Evolutionary conservation across 805 yeast genomes (phyloP).

Genomic region (Vanderwaltozyma tropicalis): DNA sequence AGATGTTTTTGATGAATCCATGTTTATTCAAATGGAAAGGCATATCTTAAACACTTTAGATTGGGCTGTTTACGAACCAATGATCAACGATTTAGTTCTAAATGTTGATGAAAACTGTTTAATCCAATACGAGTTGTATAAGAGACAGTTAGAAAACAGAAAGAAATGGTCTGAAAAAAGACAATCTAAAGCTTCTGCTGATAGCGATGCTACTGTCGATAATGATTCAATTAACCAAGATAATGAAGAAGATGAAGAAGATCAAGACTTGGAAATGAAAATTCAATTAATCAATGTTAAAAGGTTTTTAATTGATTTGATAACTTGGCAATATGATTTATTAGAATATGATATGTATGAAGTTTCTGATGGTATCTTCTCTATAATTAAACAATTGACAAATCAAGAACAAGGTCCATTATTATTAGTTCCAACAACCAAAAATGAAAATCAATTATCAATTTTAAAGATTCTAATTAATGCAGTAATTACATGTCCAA

Average conservation of each 20-base stretch:
- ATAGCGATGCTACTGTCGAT: conserved; percentile 13
- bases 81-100: conserved; percentile 38
- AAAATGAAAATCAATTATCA: conserved; percentile 14
- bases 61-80: conserved; percentile 64
- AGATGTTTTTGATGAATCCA: conserved; percentile 42
- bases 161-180: conserved; percentile 14
- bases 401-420: conserved; percentile 25
- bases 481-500: conserved; percentile 18
- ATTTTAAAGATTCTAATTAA: conserved; percentile 18
- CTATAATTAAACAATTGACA: conserved; percentile 23
- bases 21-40: conserved; percentile 67
- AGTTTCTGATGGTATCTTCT: conserved; percentile 23
- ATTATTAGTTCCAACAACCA: conserved; percentile 18
- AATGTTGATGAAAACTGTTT: conserved; percentile 36
- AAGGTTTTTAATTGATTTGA: conserved; percentile 38
- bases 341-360: conserved; percentile 24
- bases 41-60: conserved; percentile 62
- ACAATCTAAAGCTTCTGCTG: conserved; percentile 6
- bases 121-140: conserved; percentile 29
- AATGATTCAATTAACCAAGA: conserved; percentile 4
- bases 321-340: conserved; percentile 39
- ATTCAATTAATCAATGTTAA: conserved; percentile 37
- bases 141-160: conserved; percentile 23
- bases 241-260: conserved; percentile 13
- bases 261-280: conserved; percentile 24